phyloP scores from a whole-genome alignment of 306 rosid species.

The Malus domestica region DNA sequence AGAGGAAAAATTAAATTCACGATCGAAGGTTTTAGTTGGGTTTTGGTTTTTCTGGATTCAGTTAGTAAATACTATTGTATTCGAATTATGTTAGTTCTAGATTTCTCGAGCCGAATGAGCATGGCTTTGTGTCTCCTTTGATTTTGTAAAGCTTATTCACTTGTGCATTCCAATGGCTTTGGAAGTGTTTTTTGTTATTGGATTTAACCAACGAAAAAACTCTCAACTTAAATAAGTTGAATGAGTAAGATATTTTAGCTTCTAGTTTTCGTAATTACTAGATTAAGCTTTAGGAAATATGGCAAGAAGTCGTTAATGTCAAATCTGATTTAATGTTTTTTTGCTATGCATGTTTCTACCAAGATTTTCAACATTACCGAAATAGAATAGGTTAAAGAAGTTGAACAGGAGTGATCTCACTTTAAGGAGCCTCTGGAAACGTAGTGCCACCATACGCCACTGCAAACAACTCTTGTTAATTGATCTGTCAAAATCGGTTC shows the following conservation, averaged over 20 bases:
- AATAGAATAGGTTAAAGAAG: not conserved
- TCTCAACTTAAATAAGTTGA: not conserved
- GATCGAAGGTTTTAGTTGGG: not conserved
- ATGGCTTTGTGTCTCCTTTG: not conserved
- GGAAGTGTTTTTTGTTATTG: not conserved
- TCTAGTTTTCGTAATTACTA: not conserved
- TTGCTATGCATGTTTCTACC: not conserved
- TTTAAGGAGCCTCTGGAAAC: not conserved
- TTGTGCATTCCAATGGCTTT: not conserved
- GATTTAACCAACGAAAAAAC: not conserved
- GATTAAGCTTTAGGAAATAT: not conserved
- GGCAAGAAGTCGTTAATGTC: not conserved
- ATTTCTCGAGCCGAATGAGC: not conserved
- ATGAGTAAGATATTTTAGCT: not conserved
- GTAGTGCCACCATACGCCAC: not conserved
- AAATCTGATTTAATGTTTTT: not conserved
- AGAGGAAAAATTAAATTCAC: not conserved
- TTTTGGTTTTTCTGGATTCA: not conserved
- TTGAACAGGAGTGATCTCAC: not conserved
- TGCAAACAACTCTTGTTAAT: not conserved
- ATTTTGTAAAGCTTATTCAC: not conserved
- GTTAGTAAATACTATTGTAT: not conserved
- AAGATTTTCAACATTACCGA: not conserved
- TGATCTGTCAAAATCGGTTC: not conserved
- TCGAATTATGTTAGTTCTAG: not conserved